Evolutionary conservation across 441 rosid genomes (phyloP), one percentile per base, ranked within the genome.

Genomic region (Erysimum cheiri): DNA sequence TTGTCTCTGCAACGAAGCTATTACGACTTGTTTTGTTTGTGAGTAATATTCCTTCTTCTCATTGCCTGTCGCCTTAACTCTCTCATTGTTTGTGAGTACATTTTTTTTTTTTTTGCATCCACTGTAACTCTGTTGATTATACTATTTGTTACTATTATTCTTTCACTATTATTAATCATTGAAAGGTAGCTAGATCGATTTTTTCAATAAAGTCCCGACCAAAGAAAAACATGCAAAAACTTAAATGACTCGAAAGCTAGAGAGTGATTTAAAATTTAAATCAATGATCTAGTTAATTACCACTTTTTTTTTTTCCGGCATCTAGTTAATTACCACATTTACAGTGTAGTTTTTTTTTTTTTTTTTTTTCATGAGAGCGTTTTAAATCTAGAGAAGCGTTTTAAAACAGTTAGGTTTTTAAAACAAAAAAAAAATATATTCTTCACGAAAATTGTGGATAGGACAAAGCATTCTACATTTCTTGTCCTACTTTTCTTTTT

Each of bases 381-480:
- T 58, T 37, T 36, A 6, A 22, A 22, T 22, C 24, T 22, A 19
- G 24, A 22, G 24, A 22, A 22, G 24, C 24, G 24, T 22, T 22
- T 22, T 22, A 22, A 22, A 22, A 1, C 24, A 22, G 24, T 22
- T 22, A 22, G 24, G 2, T 22, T 22, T 22, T 22, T 22, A 22
- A 22, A 22, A 22, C 24, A 22, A 2, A 22, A 22, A n/a, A n/a
- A n/a, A n/a, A n/a, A n/a, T n/a, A n/a, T n/a, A 22, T 32, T 32
- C 7, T 32, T 32, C 9, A 32, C 56, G 29, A 26, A 58, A 68
- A 57, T 11, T 13, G 4, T 46, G 50, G 24, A 46, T 46, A 46
- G 15, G 10, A 56, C 71, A 58, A 47, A 70, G 28, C 67, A 40
- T 68, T 26, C 48, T 69, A 47, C 47, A 33, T 33, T 22, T 32